phyloP scores from a whole-genome alignment of 495 filamentous ascomycete species.

The Xylona heveae region DNA sequence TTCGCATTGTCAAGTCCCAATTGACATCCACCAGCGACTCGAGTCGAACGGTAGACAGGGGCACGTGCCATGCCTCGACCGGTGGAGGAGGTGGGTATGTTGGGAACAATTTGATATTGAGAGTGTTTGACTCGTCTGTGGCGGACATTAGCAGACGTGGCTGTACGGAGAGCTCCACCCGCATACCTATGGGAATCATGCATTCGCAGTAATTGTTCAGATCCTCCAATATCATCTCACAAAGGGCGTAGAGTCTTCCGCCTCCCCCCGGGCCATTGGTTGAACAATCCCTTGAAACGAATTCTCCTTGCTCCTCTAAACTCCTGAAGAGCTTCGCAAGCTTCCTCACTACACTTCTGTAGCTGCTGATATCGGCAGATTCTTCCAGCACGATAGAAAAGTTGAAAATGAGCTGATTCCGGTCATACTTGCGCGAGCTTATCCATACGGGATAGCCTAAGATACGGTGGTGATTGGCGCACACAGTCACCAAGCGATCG shows the following conservation, averaged over 20 bases:
- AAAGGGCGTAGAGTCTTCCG: constrained; percentile 54
- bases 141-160: background rate
- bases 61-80: constrained; percentile 73
- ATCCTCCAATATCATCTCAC: constrained; percentile 85
- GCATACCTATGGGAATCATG: constrained; percentile 80
- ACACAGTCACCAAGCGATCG: constrained; percentile 64
- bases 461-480: constrained; percentile 55
- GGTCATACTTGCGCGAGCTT: constrained; percentile 35
- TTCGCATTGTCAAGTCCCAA: constrained; percentile 80
- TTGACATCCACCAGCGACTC: constrained; percentile 55
- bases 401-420: constrained; percentile 97
- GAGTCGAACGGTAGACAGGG: constrained; percentile 68
- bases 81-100: constrained; percentile 55
- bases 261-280: constrained; percentile 14
- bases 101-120: constrained; percentile 92
- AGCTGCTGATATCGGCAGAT: constrained; percentile 40
- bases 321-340: constrained; percentile 67
- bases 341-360: constrained; percentile 67
- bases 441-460: constrained; percentile 83
- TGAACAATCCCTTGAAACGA: constrained; percentile 23
- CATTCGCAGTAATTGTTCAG: constrained; percentile 94
- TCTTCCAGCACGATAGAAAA: constrained; percentile 72
- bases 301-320: constrained; percentile 70
- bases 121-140: constrained; percentile 72
- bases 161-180: too few relatives aligned